Base-by-base conservation (phyloP, 2,329 filamentous ascomycete genomes). In the Colletotrichum sp. region DNA sequence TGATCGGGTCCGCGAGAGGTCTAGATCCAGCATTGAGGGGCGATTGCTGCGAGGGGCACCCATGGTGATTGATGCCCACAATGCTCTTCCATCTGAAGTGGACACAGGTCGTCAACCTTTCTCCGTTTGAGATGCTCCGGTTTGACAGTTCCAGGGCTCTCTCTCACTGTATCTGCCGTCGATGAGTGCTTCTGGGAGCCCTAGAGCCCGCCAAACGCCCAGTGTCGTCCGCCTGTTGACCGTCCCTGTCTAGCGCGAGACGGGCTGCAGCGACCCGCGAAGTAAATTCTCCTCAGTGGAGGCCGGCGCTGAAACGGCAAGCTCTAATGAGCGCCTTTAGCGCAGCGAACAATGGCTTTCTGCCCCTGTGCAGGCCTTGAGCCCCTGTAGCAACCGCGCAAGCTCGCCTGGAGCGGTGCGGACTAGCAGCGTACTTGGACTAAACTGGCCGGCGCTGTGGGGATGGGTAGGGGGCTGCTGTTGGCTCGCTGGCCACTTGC, bases 1-100 rank as follows among this genome's bases (percentile, higher is more conserved):
- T 56, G 63, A 75, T 68, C 56, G 62, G 63, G 32, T 68, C 69
- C 38, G 56, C 63, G 34, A 61, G 63, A 36, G 73, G 69, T 73
- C 73, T 75, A 75, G 73, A 68, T 71, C 24, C 28, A 26, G 48
- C 68, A n/a, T 65, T 14, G 67, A 36, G 52, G 59, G 59, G 34
- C 43, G 55, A 5, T 56, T 43, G 16, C 52, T 61, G 73, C 30
- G 62, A 75, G 38, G 69, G 68, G 32, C 32, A 66, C 26, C 68
- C 67, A 71, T 63, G 52, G 14, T n/a, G 59, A 52, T 14, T 30
- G 55, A 30, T 21, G n/a, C 43, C n/a, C 43, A 3, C 43, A 30
- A 32, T 52, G 68, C 59, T 34, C 30, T 63, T 68, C 73, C 73
- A 68, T 73, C 73, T 68, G 56, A 56, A 68, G 62, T 75, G 73